phyloP scores from a whole-genome alignment of 1,139 yeast species.

The Debaryomyces sp. region DNA sequence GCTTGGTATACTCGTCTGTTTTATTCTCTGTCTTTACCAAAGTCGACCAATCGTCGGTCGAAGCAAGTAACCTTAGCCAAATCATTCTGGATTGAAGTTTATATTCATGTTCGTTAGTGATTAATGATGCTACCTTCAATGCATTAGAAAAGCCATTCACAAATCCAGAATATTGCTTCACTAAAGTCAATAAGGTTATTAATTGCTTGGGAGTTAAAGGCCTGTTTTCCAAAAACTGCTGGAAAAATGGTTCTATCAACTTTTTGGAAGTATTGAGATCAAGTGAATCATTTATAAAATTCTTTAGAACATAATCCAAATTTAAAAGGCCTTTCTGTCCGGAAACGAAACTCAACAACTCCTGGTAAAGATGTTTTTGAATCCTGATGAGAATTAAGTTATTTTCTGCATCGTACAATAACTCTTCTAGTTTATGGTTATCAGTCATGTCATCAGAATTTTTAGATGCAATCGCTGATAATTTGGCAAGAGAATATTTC shows the following conservation, averaged over 20 bases:
- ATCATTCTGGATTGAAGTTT: slow-evolving; percentile 34
- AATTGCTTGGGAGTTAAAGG: slow-evolving; percentile 50
- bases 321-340: slow-evolving; percentile 22
- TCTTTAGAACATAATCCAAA: slow-evolving; percentile 19
- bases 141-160: slow-evolving; percentile 38
- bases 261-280: slow-evolving; percentile 16
- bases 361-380: slow-evolving; percentile 44
- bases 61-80: slow-evolving; percentile 63
- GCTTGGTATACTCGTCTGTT: slow-evolving; percentile 47
- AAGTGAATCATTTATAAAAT: slow-evolving; percentile 26
- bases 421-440: slow-evolving; percentile 21
- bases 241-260: slow-evolving; percentile 34
- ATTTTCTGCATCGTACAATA: slow-evolving; percentile 48
- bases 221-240: slow-evolving; percentile 37
- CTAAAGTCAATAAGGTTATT: slow-evolving; percentile 58
- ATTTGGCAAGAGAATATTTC: slow-evolving; percentile 72
- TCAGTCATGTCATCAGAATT: background rate
- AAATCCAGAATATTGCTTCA: slow-evolving; percentile 35
- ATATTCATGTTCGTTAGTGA: slow-evolving; percentile 27
- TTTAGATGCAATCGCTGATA: slow-evolving; percentile 43
- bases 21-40: slow-evolving; percentile 43
- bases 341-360: slow-evolving; percentile 29
- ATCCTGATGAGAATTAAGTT: slow-evolving; percentile 50
- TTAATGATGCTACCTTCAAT: slow-evolving; percentile 33
- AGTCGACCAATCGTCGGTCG: slow-evolving; percentile 60